phyloP scores from a whole-genome alignment of 2,329 filamentous ascomycete species.

The Lizonia empirigonia region DNA sequence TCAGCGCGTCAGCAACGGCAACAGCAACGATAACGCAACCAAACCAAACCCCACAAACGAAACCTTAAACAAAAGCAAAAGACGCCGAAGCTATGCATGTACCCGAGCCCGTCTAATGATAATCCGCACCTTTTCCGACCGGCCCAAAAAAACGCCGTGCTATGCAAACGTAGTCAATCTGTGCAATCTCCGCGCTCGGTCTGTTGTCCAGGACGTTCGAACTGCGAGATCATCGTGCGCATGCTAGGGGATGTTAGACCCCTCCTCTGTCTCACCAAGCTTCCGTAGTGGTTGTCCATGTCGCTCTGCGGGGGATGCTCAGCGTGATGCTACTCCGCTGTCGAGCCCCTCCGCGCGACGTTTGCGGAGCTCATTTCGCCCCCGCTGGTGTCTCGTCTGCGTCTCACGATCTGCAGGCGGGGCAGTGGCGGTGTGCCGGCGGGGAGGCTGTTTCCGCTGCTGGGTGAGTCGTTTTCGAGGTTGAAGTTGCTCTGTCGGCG shows the following conservation, averaged over 20 bases:
- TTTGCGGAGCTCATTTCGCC: slow-evolving; percentile 40
- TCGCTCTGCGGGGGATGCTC: background rate
- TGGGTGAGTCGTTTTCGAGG: slow-evolving; percentile 33
- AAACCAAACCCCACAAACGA: background rate
- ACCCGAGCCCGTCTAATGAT: slow-evolving; percentile 11
- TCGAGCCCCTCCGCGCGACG: slow-evolving; percentile 11
- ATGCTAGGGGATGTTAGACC: slow-evolving; percentile 7
- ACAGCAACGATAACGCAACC: too few species aligned
- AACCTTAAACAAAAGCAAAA: background rate
- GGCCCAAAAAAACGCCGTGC: slow-evolving; percentile 11
- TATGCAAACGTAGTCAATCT: slow-evolving; percentile 1
- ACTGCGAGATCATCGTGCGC: slow-evolving; percentile 1
- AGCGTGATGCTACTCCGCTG: slow-evolving; percentile 14
- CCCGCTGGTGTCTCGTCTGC: slow-evolving; percentile 44
- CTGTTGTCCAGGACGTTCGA: background rate
- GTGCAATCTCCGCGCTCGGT: background rate
- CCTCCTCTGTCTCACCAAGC: slow-evolving; percentile 7
- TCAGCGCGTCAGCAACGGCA: too few species aligned
- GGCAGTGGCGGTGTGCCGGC: slow-evolving; percentile 32
- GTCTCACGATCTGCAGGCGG: slow-evolving; percentile 40
- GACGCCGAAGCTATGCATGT: slow-evolving; percentile 18
- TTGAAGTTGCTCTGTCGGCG: slow-evolving; percentile 33
- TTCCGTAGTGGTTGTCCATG: slow-evolving; percentile 1
- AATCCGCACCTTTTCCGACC: slow-evolving; percentile 36
- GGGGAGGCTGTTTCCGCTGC: background rate